phyloP scores from a whole-genome alignment of 2,329 filamentous ascomycete species.

The Aspergillus tanneri region DNA sequence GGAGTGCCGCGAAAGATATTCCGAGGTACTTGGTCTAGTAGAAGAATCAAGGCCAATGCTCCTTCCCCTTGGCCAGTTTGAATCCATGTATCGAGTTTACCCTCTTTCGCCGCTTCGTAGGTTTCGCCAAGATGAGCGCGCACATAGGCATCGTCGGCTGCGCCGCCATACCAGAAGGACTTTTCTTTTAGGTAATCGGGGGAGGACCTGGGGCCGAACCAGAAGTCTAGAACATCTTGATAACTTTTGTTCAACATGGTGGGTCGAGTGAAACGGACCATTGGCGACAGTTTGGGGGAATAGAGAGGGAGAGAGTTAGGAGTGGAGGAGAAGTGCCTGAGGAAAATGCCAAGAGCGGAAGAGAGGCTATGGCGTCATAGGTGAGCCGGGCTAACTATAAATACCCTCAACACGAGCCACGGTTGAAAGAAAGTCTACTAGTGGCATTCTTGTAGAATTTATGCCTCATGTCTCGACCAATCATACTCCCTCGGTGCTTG shows the following conservation, averaged over 20 bases:
- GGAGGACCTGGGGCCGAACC: slow-evolving; percentile 25
- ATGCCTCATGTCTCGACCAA: too few relatives aligned
- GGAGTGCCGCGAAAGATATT: slow-evolving; percentile 37
- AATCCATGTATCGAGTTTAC: slow-evolving; percentile 21
- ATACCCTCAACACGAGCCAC: too few relatives aligned
- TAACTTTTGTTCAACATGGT: neutral
- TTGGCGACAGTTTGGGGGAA: neutral
- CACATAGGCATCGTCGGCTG: slow-evolving; percentile 23
- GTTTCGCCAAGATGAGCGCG: slow-evolving; percentile 17
- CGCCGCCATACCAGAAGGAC: slow-evolving; percentile 24
- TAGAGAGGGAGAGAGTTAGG: neutral
- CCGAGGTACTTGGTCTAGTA: slow-evolving; percentile 42
- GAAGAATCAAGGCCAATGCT: slow-evolving; percentile 36
- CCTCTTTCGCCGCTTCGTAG: slow-evolving; percentile 21
- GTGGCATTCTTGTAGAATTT: too few relatives aligned
- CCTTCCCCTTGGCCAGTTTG: slow-evolving; percentile 21
- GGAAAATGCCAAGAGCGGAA: too few relatives aligned
- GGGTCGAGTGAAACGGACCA: neutral
- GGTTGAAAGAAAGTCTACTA: too few relatives aligned
- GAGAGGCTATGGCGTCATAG: too few relatives aligned
- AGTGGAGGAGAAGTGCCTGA: too few relatives aligned
- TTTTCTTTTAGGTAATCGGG: slow-evolving; percentile 20
- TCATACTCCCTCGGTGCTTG: too few relatives aligned
- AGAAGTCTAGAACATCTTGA: slow-evolving; percentile 24
- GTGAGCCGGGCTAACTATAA: too few relatives aligned